Conservation (phyloP, 2,329 filamentous ascomycete genomes). For the Sphaerulina vaccinii region DNA sequence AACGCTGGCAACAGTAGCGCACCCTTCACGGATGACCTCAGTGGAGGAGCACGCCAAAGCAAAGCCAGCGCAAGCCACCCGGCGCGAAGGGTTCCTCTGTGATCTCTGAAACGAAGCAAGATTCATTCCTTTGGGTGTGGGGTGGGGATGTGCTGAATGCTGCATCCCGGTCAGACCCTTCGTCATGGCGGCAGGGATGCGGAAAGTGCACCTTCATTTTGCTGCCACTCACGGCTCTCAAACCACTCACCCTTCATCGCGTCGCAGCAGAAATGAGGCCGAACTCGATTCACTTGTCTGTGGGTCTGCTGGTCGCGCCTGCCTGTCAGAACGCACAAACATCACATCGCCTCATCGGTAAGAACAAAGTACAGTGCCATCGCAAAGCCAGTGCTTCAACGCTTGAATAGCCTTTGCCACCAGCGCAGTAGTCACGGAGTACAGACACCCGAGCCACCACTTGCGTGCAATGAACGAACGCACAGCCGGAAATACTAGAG, state of each 20-base stretch:
- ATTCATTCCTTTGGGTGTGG: background rate
- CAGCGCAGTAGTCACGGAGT: slow-evolving; percentile 2
- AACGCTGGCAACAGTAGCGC: background rate
- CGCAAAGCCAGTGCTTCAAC: background rate
- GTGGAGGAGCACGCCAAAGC: slow-evolving; percentile 4
- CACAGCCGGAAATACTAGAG: background rate
- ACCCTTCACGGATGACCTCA: slow-evolving; percentile 10
- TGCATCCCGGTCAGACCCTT: background rate
- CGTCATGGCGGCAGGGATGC: slow-evolving; percentile 12
- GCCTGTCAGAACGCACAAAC: background rate
- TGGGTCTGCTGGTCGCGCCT: background rate
- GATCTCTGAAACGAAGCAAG: background rate
- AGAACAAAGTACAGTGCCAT: background rate
- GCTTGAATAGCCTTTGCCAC: slow-evolving; percentile 1
- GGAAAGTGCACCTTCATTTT: background rate
- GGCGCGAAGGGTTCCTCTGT: slow-evolving; percentile 2
- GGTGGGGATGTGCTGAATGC: background rate
- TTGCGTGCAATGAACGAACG: background rate
- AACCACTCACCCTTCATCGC: background rate
- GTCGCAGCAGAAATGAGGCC: background rate
- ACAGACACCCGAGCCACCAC: slow-evolving; percentile 4
- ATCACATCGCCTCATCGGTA: background rate
- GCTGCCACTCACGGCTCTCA: background rate
- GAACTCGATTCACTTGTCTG: background rate
- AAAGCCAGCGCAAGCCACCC: slow-evolving; percentile 6